Evolutionary conservation across 2,329 filamentous ascomycete species (phyloP), one percentile per base, ranked within the genome.

Genomic region (Trichoderma atrobrunneum): DNA sequence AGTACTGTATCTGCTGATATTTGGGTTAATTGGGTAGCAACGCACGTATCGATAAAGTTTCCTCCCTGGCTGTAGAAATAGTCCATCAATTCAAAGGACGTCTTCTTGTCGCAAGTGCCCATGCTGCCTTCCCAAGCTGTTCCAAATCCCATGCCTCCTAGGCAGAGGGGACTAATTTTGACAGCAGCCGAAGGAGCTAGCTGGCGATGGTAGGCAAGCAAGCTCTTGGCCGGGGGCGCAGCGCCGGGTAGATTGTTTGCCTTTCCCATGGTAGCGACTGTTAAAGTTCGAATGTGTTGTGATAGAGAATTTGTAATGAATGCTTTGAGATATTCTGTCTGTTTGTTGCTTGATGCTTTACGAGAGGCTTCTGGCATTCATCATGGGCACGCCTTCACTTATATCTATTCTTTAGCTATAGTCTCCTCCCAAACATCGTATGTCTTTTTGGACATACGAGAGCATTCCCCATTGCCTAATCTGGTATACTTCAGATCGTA

Each of bases 11-110:
- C 26, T 21, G 7, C n/a, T 8, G 3, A 51, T 18, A 14, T 10
- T 54, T 21, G 11, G 11, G 8, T 7, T 3, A 7, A 54, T 54
- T 14, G 21, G 48, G 11, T 11, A 54, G 18, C 6, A 21, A 54
- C 70, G 26, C 36, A 72, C 1, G 87, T 90, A 76, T 91, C 89
- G 76, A 91, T 88, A 78, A 90, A 90, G 79, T 90, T 90, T 3
- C 89, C 89, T 3, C 88, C 89, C 1, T 84, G 70, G 10, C 39
- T 68, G 21, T 72, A 67, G 60, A 72, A 72, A 24, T 72, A 72
- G 14, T 72, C 70, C 63, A 72, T 34, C 30, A 72, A 26, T n/a
- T n/a, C 51, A 68, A 72, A 72, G 10, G 63, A 57, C 12, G 63
- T 24, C 16, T 72, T 64, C 21, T 72, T 72, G 21, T 67, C 51